Evolutionary conservation across 352 stramenopile species (phyloP).

Genomic region (Halophytophthora polymorphica): DNA sequence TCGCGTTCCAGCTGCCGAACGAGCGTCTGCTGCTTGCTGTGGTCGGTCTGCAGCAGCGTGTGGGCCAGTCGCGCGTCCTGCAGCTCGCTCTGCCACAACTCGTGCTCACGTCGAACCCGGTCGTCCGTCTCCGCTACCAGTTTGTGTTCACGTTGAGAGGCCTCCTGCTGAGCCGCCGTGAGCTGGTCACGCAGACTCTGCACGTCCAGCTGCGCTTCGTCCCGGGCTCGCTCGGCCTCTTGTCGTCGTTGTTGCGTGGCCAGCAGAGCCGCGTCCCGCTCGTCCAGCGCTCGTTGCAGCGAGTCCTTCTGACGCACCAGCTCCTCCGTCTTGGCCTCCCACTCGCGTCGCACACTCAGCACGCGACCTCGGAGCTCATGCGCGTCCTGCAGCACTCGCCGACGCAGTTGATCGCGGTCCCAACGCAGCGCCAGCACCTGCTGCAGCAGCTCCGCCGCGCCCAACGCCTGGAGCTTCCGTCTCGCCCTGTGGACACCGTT

Average conservation of each 20-base stretch:
- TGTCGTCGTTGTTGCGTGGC: conserved; percentile 23
- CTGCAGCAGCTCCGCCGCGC: conserved; percentile 41
- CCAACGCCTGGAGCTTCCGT: conserved; percentile 20
- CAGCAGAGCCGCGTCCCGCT: conserved; percentile 7
- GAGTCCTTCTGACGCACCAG: conserved; percentile 35
- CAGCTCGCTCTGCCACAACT: conserved; percentile 59
- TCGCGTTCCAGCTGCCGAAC: conserved; percentile 64
- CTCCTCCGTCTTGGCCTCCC: conserved; percentile 40
- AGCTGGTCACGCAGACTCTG: conserved; percentile 43
- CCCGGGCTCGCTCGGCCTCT: conserved; percentile 18
- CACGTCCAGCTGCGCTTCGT: conserved; percentile 32
- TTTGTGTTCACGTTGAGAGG: conserved; percentile 22
- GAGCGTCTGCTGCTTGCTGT: conserved; percentile 55
- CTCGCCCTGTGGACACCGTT: conserved; percentile 6
- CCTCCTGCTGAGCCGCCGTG: conserved; percentile 25
- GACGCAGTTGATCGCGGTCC: conserved; percentile 43
- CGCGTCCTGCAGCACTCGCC: conserved; percentile 39
- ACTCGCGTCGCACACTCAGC: conserved; percentile 36
- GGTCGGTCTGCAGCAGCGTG: conserved; percentile 44
- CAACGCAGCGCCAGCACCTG: conserved; percentile 30
- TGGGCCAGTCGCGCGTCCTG: conserved; percentile 49
- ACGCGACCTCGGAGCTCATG: conserved; percentile 40
- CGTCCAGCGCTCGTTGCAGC: conserved; percentile 19
- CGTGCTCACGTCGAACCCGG: conserved; percentile 42
- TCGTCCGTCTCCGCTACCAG: conserved; percentile 32